Evolutionary conservation across 1,139 yeast species (phyloP).

Genomic region (Pichia sp.): DNA sequence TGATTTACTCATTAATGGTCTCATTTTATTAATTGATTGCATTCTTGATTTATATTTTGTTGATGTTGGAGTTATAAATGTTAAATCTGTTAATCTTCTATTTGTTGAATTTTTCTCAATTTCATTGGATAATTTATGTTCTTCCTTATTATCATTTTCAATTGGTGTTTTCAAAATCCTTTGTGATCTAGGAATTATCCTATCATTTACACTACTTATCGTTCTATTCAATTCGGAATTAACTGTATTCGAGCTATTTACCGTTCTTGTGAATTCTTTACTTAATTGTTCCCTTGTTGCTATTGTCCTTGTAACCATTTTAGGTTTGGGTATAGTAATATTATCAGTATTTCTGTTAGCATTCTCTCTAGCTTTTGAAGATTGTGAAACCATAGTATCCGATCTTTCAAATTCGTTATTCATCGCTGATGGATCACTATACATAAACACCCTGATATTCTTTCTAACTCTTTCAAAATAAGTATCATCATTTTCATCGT

Average conservation of each 20-base stretch:
- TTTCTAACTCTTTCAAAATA: constrained; percentile 3
- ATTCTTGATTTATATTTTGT: constrained; percentile 27
- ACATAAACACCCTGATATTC: background rate
- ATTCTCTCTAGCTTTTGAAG: background rate
- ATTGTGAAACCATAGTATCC: background rate
- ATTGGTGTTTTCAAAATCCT: constrained; percentile 1
- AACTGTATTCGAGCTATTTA: background rate
- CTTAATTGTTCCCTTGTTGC: constrained; percentile 12
- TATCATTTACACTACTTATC: background rate
- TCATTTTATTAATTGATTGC: constrained; percentile 35
- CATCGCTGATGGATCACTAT: background rate
- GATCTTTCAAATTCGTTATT: background rate
- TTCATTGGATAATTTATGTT: constrained; percentile 6
- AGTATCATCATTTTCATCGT: constrained; percentile 3
- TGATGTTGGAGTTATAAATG: constrained; percentile 14
- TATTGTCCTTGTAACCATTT: constrained; percentile 11
- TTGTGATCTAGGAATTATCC: constrained; percentile 4
- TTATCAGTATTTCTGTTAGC: background rate
- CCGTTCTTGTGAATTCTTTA: constrained; percentile 7
- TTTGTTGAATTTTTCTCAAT: constrained; percentile 15
- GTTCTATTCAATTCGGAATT: background rate
- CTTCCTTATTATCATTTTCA: constrained; percentile 1
- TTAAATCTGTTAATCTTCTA: constrained; percentile 28
- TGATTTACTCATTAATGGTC: constrained; percentile 39
- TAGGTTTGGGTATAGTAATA: background rate